A percentile compares a stretch with the other conserved stretches of the same genome.
phyloP scores from a whole-genome alignment of 2,329 filamentous ascomycete species.

The Aspergillus niger region DNA sequence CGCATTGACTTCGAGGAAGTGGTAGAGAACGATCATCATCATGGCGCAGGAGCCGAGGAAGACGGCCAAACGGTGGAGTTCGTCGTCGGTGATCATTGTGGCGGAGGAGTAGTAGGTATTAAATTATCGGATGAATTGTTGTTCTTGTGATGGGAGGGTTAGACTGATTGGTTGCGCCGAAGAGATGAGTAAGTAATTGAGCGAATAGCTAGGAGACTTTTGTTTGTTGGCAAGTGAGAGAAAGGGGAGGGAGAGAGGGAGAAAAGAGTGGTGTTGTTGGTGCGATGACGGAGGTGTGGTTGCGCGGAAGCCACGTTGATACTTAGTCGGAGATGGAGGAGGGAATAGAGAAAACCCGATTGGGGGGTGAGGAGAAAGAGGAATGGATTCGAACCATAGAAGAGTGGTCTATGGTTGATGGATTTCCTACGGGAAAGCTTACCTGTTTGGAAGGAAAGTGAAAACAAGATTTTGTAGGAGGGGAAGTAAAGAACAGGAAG shows the following conservation, averaged over 20 bases:
- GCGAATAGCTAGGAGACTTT: no score
- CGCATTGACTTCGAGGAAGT: slow-evolving; percentile 96
- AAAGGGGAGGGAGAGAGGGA: no score
- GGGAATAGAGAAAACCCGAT: no score
- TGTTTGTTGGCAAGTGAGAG: no score
- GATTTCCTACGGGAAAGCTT: not conserved
- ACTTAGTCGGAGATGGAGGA: not conserved
- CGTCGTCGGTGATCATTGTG: slow-evolving; percentile 91
- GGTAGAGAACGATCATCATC: slow-evolving; percentile 91
- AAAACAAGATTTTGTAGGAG: not conserved
- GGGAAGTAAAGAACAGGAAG: not conserved
- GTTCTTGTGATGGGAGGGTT: not conserved
- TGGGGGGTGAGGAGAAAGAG: no score
- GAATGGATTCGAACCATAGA: not conserved
- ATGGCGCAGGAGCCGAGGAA: slow-evolving; percentile 88
- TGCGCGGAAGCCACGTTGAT: no score
- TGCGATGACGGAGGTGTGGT: no score
- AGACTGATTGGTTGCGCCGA: no score
- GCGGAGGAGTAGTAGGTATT: not conserved
- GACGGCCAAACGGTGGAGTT: slow-evolving; percentile 88
- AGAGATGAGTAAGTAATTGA: no score
- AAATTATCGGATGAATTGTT: not conserved
- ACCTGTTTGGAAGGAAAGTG: not conserved
- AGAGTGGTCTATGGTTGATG: not conserved
- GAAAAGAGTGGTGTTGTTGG: no score